A percentile compares a stretch with the other conserved stretches of the same genome.
These are phyloP conservation scores for Naganishia sp. DNA, from an alignment of 1,284 basidiomycete species.

Conservation along the genomic window DNA sequence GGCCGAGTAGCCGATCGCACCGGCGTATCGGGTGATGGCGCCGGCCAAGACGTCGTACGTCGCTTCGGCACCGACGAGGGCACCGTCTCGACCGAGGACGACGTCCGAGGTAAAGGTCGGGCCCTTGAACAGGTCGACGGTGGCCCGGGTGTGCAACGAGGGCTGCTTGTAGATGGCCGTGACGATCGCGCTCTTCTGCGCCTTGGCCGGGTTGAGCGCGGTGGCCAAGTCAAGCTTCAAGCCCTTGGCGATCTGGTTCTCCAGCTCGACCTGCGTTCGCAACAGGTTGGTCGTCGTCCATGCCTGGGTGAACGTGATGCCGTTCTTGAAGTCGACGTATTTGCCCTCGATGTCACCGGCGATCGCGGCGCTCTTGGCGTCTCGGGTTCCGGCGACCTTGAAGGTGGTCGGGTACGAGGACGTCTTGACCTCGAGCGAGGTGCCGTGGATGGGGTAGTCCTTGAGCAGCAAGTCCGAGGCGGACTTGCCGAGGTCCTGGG, in stretches of 20 bases:
- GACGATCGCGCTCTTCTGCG: conserved; percentile 75
- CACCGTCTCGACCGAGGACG: conserved; percentile 93
- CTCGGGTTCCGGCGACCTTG: conserved; percentile 78
- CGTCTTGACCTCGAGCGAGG: conserved; percentile 90
- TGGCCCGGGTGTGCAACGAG: conserved; percentile 87
- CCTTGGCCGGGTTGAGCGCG: conserved; percentile 71
- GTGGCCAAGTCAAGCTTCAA: conserved; percentile 92
- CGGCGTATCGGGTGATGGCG: conserved; percentile 86
- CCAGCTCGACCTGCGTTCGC: conserved; percentile 86
- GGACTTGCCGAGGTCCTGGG: conserved; percentile 91
- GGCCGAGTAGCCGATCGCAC: conserved; percentile 90
- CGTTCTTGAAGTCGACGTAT: conserved; percentile 82
- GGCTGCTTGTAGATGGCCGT: conserved; percentile 95
- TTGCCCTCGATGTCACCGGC: conserved; percentile 87
- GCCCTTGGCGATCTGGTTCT: conserved; percentile 96
- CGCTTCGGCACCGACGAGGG: conserved; percentile 94
- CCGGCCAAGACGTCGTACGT: conserved; percentile 95
- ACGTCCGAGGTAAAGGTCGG: conserved; percentile 95
- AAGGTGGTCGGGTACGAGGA: conserved; percentile 82
- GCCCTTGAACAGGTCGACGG: conserved; percentile 95
- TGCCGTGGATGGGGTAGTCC: conserved; percentile 86
- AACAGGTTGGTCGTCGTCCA: conserved; percentile 95
- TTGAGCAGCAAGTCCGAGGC: conserved; percentile 90
- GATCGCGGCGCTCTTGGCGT: conserved; percentile 72
- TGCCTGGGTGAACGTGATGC: conserved; percentile 79